Percentiles rank a stretch among this genome's conserved stretches.
These are phyloP conservation scores for Russula vinacea DNA, from an alignment of 768 basidiomycete genomes.

Conservation along the genomic window DNA sequence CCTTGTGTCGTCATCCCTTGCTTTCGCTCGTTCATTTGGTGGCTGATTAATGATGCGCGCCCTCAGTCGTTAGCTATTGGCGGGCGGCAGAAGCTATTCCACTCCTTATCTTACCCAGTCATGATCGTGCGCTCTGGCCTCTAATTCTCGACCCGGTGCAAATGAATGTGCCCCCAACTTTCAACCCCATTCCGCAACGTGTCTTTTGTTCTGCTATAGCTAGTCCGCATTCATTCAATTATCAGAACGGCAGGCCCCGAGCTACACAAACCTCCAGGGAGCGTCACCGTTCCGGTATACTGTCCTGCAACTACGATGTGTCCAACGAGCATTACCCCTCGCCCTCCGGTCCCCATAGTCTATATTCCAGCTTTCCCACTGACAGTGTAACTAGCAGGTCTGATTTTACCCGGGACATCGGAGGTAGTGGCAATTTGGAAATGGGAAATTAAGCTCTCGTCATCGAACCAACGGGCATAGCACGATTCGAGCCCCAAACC, in stretches of 20 bases:
- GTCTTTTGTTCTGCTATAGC: background rate
- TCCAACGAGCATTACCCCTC: background rate
- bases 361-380: background rate
- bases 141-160: slow-evolving; percentile 15
- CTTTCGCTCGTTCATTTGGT: slow-evolving; percentile 2
- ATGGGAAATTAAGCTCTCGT: slow-evolving; percentile 4
- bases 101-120: slow-evolving; percentile 10
- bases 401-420: background rate
- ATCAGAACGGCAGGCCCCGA: background rate
- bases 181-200: slow-evolving; percentile 19
- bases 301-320: background rate
- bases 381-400: background rate
- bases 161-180: slow-evolving; percentile 4
- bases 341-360: no score
- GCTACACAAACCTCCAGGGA: background rate
- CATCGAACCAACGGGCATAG: background rate
- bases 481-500: background rate
- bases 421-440: background rate
- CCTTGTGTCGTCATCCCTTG: slow-evolving; percentile 22
- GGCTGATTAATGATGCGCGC: slow-evolving; percentile 19
- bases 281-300: background rate
- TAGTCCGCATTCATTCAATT: background rate
- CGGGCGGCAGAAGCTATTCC: background rate
- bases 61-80: background rate
- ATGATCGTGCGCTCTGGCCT: slow-evolving; percentile 14